Conservation (phyloP, 495 filamentous ascomycete species). For the Penicillium desertorum region DNA sequence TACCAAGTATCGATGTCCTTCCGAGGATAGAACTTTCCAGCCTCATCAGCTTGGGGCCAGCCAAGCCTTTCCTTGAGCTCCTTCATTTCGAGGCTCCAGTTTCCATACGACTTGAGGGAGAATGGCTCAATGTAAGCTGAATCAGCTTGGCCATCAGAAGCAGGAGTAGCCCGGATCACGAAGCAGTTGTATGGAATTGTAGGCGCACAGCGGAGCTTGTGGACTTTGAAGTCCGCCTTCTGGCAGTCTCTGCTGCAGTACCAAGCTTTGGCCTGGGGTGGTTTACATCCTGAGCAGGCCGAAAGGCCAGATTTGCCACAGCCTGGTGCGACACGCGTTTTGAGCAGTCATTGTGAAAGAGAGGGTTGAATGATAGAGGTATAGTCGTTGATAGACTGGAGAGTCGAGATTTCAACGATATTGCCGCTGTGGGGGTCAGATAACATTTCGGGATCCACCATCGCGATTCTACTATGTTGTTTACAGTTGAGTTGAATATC, state of each 20-base stretch:
- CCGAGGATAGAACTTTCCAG: conserved; percentile 24
- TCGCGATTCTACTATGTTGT: neutral
- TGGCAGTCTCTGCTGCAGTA: conserved; percentile 13
- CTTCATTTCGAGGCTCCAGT: conserved; percentile 14
- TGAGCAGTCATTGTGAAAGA: conserved; percentile 62
- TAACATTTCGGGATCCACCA: neutral
- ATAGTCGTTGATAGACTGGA: neutral
- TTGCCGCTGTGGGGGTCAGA: neutral
- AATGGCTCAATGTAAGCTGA: conserved; percentile 17
- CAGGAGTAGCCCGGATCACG: conserved; percentile 1
- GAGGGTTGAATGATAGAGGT: neutral
- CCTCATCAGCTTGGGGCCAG: conserved; percentile 10
- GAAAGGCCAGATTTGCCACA: neutral
- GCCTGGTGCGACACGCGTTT: conserved; percentile 56
- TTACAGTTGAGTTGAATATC: neutral
- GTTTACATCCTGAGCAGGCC: neutral
- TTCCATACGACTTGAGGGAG: conserved; percentile 17
- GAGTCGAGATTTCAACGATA: neutral
- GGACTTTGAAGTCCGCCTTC: neutral
- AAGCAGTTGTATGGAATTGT: conserved; percentile 9
- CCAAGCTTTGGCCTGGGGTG: conserved; percentile 2
- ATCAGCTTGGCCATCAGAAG: neutral
- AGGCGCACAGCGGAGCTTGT: conserved; percentile 5
- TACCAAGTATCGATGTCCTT: conserved; percentile 14
- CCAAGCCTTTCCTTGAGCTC: conserved; percentile 14